A percentile compares a stretch with the other conserved stretches of the same genome.
Evolutionary conservation across 495 filamentous ascomycete genomes (phyloP).

Genomic region (Amphirosellinia nigrospora): DNA sequence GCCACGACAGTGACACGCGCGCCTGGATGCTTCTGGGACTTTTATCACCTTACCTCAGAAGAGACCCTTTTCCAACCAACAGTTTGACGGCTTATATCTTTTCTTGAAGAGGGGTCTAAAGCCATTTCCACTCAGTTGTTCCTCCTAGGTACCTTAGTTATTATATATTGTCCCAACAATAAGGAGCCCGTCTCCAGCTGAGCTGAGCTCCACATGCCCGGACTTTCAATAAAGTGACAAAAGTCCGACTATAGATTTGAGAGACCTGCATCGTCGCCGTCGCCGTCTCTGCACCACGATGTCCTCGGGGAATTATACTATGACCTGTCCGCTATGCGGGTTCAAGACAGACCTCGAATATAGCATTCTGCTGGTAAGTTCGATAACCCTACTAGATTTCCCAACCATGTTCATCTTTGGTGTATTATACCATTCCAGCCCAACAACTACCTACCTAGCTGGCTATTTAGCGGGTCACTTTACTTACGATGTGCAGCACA

Average conservation of each 20-base stretch:
- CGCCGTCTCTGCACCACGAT: constrained; percentile 1
- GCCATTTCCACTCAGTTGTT: neutral
- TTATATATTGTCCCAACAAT: neutral
- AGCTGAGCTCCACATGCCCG: neutral
- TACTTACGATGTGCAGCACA: constrained; percentile 46
- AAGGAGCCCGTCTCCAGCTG: neutral
- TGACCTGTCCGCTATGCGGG: constrained; percentile 55
- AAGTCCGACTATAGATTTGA: neutral
- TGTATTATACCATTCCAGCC: neutral
- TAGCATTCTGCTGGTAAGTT: constrained; percentile 48
- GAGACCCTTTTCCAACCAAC: neutral
- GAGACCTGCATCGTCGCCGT: neutral
- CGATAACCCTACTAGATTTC: neutral
- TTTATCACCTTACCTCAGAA: no score
- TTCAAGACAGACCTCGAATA: constrained; percentile 47
- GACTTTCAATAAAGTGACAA: neutral
- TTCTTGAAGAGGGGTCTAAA: neutral
- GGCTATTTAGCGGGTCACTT: neutral
- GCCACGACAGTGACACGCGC: constrained; percentile 15
- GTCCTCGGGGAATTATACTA: constrained; percentile 2
- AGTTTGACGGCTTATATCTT: no score
- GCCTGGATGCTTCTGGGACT: neutral
- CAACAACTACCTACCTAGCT: neutral
- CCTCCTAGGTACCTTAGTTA: no score
- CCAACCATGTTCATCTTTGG: neutral